A percentile compares a stretch with the other conserved stretches of the same genome.
Conservation (phyloP, 2,329 filamentous ascomycete genomes). For the Akanthomyces uredinophilus region DNA sequence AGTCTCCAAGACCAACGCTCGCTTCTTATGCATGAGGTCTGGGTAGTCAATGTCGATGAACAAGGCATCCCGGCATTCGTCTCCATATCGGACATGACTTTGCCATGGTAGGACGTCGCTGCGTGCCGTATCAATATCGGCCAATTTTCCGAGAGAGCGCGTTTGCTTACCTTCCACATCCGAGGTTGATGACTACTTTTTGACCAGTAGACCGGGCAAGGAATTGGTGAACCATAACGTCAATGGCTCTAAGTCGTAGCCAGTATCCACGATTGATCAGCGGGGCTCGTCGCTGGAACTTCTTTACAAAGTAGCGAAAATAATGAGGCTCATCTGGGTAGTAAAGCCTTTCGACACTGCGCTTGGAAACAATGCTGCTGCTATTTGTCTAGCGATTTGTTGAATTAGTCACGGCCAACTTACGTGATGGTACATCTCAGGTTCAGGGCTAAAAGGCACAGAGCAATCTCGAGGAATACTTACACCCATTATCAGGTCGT, state of each 20-base stretch:
- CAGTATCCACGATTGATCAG: slow-evolving; percentile 88
- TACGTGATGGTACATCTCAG: neutral
- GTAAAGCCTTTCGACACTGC: slow-evolving; percentile 87
- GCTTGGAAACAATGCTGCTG: slow-evolving; percentile 86
- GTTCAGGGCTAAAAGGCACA: neutral
- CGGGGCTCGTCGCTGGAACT: slow-evolving; percentile 76
- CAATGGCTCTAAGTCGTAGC: slow-evolving; percentile 77
- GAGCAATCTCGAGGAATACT: slow-evolving; percentile 24
- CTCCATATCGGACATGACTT: slow-evolving; percentile 62
- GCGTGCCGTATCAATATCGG: neutral
- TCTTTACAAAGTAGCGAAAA: slow-evolving; percentile 82
- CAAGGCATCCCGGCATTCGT: slow-evolving; percentile 50
- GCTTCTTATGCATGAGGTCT: slow-evolving; percentile 71
- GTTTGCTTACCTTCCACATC: slow-evolving; percentile 76
- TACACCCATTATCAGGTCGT: slow-evolving; percentile 54
- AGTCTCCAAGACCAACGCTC: slow-evolving; percentile 59
- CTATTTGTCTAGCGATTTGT: slow-evolving; percentile 67
- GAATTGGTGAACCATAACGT: slow-evolving; percentile 69
- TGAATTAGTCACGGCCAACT: neutral
- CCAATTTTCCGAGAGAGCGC: neutral
- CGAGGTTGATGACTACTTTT: slow-evolving; percentile 78
- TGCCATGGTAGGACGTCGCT: slow-evolving; percentile 88
- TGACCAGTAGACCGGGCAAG: slow-evolving; percentile 51
- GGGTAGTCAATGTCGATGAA: slow-evolving; percentile 88
- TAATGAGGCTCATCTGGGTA: slow-evolving; percentile 72